Evolutionary conservation across 2,329 filamentous ascomycete genomes (phyloP).

Genomic region (Pestalotiopsis sp.): DNA sequence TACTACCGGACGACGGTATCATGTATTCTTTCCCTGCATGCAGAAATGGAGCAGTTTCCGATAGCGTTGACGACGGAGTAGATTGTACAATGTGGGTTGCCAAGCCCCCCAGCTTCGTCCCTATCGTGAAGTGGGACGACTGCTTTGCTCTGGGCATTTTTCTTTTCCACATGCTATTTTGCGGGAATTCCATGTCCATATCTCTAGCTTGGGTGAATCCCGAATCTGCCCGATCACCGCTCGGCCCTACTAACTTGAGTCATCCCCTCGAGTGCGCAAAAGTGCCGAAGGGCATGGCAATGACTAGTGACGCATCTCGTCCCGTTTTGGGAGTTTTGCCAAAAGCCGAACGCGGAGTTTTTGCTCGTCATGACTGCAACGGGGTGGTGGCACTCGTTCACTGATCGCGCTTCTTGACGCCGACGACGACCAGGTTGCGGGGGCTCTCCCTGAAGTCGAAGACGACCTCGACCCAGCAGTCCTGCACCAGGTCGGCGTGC

Average conservation of each 20-base stretch:
- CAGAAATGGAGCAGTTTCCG: not conserved
- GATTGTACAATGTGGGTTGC: not conserved
- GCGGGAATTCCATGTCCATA: not conserved
- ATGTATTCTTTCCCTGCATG: not conserved
- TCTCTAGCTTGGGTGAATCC: not conserved
- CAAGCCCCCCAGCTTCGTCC: not conserved
- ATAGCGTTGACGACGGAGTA: not conserved
- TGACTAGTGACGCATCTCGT: not conserved
- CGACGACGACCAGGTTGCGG: constrained; percentile 89
- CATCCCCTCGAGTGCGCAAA: not conserved
- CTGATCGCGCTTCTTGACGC: constrained; percentile 67
- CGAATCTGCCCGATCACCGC: not conserved
- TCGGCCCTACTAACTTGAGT: not conserved
- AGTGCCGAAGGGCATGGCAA: not conserved
- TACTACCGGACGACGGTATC: not conserved
- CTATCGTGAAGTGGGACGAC: not conserved
- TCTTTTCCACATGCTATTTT: not conserved
- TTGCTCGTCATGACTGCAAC: not conserved
- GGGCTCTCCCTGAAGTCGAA: constrained; percentile 89
- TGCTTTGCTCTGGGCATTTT: not conserved
- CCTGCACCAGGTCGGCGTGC: constrained; percentile 67
- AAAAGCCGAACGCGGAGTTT: not conserved
- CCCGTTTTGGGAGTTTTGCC: not conserved
- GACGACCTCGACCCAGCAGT: constrained; percentile 89
- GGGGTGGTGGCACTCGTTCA: not conserved